Conservation (phyloP, 371 early-diverging fungal species). For the Mucor irregularis region DNA sequence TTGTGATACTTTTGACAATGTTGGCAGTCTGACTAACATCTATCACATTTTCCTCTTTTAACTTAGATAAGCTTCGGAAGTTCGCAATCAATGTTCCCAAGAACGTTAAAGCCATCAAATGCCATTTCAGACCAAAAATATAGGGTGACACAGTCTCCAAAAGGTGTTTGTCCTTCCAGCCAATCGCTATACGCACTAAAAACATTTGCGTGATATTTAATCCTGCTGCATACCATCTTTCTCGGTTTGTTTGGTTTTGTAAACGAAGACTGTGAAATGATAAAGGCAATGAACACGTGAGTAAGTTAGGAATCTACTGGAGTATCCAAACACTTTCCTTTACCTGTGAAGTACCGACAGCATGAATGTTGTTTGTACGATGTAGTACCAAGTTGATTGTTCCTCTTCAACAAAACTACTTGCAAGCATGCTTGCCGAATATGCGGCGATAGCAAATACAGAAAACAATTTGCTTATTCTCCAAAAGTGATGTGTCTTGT, state of each 20-base stretch:
- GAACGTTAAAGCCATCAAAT: conserved; percentile 18
- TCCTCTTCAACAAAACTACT: conserved; percentile 83
- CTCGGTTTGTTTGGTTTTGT: neutral
- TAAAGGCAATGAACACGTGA: neutral
- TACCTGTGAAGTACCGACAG: conserved; percentile 52
- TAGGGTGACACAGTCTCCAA: conserved; percentile 3
- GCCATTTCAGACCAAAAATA: conserved; percentile 16
- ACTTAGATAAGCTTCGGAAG: neutral
- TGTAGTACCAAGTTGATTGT: conserved; percentile 76
- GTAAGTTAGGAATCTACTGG: neutral
- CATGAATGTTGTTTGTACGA: conserved; percentile 57
- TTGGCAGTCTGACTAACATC: conserved; percentile 27
- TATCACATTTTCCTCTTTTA: conserved; percentile 5
- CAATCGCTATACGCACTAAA: conserved; percentile 7
- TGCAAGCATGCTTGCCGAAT: conserved; percentile 61
- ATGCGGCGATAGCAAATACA: conserved; percentile 34
- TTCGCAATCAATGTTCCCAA: neutral
- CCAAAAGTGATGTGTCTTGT: conserved; percentile 10
- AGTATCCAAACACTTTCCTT: neutral
- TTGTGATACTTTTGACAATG: conserved; percentile 25
- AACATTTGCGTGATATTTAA: conserved; percentile 7
- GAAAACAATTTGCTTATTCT: conserved; percentile 22
- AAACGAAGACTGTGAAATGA: conserved; percentile 1
- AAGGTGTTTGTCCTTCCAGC: conserved; percentile 9
- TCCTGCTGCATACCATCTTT: neutral